Evolutionary conservation across 345 rosid species (phyloP).

Genomic region (Draba incana): DNA sequence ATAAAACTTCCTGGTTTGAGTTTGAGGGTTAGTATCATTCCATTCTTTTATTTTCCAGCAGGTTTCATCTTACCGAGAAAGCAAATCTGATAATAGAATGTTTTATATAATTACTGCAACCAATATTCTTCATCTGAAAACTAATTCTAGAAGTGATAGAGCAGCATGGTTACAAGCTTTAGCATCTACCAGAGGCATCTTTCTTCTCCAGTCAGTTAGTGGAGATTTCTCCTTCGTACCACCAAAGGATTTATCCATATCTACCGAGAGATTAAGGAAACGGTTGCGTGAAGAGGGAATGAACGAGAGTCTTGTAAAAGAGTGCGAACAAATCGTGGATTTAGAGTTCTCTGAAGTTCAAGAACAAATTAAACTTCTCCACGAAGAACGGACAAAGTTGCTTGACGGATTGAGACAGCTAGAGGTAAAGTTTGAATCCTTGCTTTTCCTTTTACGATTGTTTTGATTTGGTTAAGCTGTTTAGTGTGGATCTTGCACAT

Average conservation of each 20-base stretch:
- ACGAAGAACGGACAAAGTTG: constrained; percentile 73
- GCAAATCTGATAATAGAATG: constrained; percentile 88
- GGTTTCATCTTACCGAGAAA: constrained; percentile 95
- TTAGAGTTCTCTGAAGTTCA: constrained; percentile 77
- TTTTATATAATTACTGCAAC: constrained; percentile 93
- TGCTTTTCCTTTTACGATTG: constrained; percentile 1
- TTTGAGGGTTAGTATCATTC: constrained; percentile 3
- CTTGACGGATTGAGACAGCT: constrained; percentile 74
- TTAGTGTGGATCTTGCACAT: constrained; percentile 18
- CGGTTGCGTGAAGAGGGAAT: constrained; percentile 75
- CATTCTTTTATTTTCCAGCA: constrained; percentile 48
- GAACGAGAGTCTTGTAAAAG: constrained; percentile 68
- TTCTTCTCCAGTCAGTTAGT: constrained; percentile 60
- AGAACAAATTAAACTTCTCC: constrained; percentile 67
- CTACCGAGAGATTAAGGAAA: constrained; percentile 69
- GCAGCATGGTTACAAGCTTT: constrained; percentile 95
- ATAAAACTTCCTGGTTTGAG: too few relatives aligned
- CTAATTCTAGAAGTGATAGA: constrained; percentile 79
- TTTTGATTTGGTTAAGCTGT: constrained; percentile 15
- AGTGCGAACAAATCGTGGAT: constrained; percentile 85
- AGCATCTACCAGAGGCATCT: constrained; percentile 65
- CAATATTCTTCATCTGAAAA: constrained; percentile 93
- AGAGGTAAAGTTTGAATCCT: constrained; percentile 58
- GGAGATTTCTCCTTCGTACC: constrained; percentile 54
- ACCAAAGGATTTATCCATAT: constrained; percentile 65